A percentile compares a stretch with the other conserved stretches of the same genome.
phyloP scores from a whole-genome alignment of 176 grass and related monocot genomes.

The Echinochloa phyllopogon region DNA sequence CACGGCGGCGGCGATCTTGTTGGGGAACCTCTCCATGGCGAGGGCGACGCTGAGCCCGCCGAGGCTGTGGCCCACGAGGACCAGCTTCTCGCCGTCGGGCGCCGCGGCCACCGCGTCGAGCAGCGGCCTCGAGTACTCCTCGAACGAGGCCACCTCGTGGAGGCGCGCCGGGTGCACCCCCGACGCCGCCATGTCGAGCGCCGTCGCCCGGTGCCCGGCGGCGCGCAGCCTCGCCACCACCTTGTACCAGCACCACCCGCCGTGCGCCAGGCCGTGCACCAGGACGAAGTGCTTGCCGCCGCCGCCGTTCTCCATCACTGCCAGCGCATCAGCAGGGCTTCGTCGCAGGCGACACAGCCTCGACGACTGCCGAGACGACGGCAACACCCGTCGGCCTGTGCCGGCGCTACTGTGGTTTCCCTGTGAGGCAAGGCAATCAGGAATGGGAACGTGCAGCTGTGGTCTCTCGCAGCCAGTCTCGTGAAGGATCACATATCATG shows the following conservation, averaged over 20 bases:
- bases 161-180: slow-evolving; percentile 50
- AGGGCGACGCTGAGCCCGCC: slow-evolving; percentile 52
- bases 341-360: no score
- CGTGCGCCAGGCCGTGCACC: slow-evolving; percentile 53
- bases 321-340: background rate
- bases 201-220: slow-evolving; percentile 50
- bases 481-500: no score
- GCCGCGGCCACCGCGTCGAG: slow-evolving; percentile 43
- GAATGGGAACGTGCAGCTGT: no score
- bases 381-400: no score
- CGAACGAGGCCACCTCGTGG: slow-evolving; percentile 58
- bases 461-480: no score
- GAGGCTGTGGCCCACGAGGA: slow-evolving; percentile 61
- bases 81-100: slow-evolving; percentile 36
- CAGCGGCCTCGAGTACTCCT: slow-evolving; percentile 60
- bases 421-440: no score
- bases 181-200: slow-evolving; percentile 56
- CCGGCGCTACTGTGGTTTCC: background rate
- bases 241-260: slow-evolving; percentile 75
- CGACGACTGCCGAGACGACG: no score
- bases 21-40: slow-evolving; percentile 53
- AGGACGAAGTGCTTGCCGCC: slow-evolving; percentile 56
- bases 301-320: slow-evolving; percentile 5
- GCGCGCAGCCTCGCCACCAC: slow-evolving; percentile 33
- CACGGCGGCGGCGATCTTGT: slow-evolving; percentile 53